Base-by-base conservation (phyloP, 129 eudicot species). In the Pittosporum tobira region DNA sequence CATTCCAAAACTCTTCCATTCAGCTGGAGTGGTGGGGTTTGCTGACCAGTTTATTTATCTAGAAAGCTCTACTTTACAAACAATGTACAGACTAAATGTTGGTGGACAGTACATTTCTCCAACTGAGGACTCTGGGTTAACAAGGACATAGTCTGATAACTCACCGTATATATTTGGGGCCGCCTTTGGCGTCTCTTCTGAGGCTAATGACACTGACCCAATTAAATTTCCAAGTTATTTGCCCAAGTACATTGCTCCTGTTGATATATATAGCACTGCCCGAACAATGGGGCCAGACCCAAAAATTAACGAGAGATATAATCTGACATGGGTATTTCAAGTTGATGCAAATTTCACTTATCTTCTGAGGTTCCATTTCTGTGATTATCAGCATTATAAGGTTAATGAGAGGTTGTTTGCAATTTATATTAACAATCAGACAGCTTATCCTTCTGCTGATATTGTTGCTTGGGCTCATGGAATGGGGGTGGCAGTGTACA, bases 331-430 rank as follows among this genome's bases (percentile, higher is more conserved):
- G 94, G 48, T 43, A 8, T 77, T 84, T 34, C 46, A 64, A 0
- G 75, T 84, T 36, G 94, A 84, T 69, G 65, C 75, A 0, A 72
- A 77, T 20, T 84, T 73, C 60, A 49, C 70, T 3, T 84, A 84
- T 64, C 43, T 60, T 42, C 19, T 80, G 75, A 71, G 94, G 69
- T 57, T 84, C 27, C 84, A 84, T 69, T 80, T 84, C 57, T 84
- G 94, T 61, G 85, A 77, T 49, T 69, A 52, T 52, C 9, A 50
- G 9, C 48, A 53, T 8, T 24, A 60, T 0, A 62, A 9, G 58
- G 18, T 3, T 18, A 34, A 49, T 48, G 54, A 71, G 22, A 61
- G 64, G 77, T 61, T 62, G 34, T 80, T 84, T 57, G 40, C 1
- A 14, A 68, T 84, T 1, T 77, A 66, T 19, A 68, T 84, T 9